Evolutionary conservation across 345 rosid genomes (phyloP).

Genomic region (Populus pruinosa): DNA sequence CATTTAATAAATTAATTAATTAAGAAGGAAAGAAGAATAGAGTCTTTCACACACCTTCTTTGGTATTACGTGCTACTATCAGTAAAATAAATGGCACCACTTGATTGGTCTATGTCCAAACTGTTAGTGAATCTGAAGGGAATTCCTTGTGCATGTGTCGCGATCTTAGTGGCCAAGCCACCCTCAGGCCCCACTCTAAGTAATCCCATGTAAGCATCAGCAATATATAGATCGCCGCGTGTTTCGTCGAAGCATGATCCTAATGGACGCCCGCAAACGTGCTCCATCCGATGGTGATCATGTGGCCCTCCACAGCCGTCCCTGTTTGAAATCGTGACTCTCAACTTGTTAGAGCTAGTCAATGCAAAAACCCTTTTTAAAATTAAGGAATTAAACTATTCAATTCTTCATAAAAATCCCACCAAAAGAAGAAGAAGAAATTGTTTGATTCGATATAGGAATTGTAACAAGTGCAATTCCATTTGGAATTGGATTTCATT

Average conservation of each 20-base stretch:
- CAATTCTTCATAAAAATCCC: neutral
- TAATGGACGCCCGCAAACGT: constrained; percentile 40
- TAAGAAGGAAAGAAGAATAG: too few relatives aligned
- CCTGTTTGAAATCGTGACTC: neutral
- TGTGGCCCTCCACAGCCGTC: neutral
- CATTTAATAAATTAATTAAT: neutral
- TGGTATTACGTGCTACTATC: constrained; percentile 30
- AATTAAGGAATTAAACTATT: neutral
- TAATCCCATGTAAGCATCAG: constrained; percentile 46
- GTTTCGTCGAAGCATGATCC: constrained; percentile 31
- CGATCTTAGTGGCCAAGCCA: constrained; percentile 37
- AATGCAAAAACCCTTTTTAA: neutral
- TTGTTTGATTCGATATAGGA: neutral
- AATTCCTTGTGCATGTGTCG: constrained; percentile 24
- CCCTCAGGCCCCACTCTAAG: constrained; percentile 35
- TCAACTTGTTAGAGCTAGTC: neutral
- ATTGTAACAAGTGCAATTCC: neutral
- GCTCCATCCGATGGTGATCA: constrained; percentile 8
- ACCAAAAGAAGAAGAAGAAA: neutral
- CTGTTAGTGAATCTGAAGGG: constrained; percentile 36
- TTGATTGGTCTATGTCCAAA: constrained; percentile 39
- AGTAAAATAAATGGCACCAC: constrained; percentile 36
- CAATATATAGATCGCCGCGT: constrained; percentile 37
- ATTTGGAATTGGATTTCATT: neutral
- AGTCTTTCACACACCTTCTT: neutral